Percentiles rank a stretch among this genome's conserved stretches.
Evolutionary conservation across 768 basidiomycete genomes (phyloP).

Genomic region (Crepidotus variabilis): DNA sequence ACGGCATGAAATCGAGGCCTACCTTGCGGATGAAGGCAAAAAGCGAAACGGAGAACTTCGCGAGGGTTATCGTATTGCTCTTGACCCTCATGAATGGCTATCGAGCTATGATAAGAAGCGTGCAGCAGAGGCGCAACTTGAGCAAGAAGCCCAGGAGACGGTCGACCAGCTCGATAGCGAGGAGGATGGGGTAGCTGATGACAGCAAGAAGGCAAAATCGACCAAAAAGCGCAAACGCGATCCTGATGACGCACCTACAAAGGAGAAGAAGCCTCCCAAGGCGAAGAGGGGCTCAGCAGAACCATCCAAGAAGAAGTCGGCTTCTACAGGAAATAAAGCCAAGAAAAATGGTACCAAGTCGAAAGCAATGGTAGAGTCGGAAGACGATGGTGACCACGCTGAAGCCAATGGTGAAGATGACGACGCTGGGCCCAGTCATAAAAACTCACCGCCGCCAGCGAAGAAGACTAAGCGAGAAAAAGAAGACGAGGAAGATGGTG

Average conservation of each 20-base stretch:
- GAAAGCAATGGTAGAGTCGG: slow-evolving; percentile 57
- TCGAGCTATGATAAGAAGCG: slow-evolving; percentile 25
- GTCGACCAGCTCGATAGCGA: slow-evolving; percentile 66
- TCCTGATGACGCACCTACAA: slow-evolving; percentile 37
- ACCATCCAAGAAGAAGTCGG: slow-evolving; percentile 18
- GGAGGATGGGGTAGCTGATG: slow-evolving; percentile 34
- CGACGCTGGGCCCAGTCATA: slow-evolving; percentile 49
- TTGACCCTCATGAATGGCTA: slow-evolving; percentile 59
- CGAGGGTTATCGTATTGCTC: slow-evolving; percentile 68
- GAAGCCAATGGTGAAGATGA: slow-evolving; percentile 49
- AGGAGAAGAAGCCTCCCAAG: slow-evolving; percentile 22
- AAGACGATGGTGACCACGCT: slow-evolving; percentile 54
- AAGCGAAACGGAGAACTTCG: slow-evolving; percentile 67
- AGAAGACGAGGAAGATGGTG: slow-evolving; percentile 60
- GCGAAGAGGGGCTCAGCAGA: slow-evolving; percentile 31
- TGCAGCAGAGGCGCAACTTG: slow-evolving; percentile 25
- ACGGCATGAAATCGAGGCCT: slow-evolving; percentile 78
- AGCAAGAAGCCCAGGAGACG: slow-evolving; percentile 52
- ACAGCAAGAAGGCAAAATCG: slow-evolving; percentile 30
- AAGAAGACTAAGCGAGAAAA: slow-evolving; percentile 64
- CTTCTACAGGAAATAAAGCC: slow-evolving; percentile 15
- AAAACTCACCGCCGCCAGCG: slow-evolving; percentile 54
- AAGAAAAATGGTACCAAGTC: slow-evolving; percentile 43
- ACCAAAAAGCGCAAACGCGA: slow-evolving; percentile 58
- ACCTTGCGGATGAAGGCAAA: slow-evolving; percentile 74